phyloP scores from a whole-genome alignment of 1,284 basidiomycete species.

The Papiliotrema flavescens region DNA sequence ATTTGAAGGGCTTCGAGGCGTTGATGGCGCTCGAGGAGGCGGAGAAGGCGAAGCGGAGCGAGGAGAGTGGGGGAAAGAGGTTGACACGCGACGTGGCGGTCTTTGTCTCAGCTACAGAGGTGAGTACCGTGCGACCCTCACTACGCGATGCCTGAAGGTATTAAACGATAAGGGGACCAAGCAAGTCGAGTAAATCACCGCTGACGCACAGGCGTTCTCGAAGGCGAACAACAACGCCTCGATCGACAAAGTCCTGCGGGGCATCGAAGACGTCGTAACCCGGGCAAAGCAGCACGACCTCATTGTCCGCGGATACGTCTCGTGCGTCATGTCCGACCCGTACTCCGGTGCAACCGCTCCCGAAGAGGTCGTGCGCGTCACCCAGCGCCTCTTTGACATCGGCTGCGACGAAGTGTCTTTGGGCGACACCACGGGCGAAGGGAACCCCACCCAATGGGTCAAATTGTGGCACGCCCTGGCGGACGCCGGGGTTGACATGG shows the following conservation, averaged over 20 bases:
- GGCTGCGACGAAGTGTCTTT: slow-evolving; percentile 91
- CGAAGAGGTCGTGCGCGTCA: slow-evolving; percentile 63
- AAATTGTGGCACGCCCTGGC: slow-evolving; percentile 68
- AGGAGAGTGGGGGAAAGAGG: slow-evolving; percentile 11
- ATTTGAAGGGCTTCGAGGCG: slow-evolving; percentile 69
- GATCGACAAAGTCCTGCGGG: slow-evolving; percentile 66
- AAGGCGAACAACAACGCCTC: slow-evolving; percentile 81
- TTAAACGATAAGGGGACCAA: no score
- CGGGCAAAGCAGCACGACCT: slow-evolving; percentile 62
- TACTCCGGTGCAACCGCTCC: slow-evolving; percentile 72
- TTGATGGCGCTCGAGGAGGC: slow-evolving; percentile 54
- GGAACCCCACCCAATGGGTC: slow-evolving; percentile 66
- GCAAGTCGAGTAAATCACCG: not conserved
- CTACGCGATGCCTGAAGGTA: no score
- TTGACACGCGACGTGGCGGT: slow-evolving; percentile 79
- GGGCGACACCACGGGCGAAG: slow-evolving; percentile 88
- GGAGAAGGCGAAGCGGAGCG: slow-evolving; percentile 5
- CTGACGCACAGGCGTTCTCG: slow-evolving; percentile 58
- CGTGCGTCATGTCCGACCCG: slow-evolving; percentile 74
- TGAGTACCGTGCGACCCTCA: slow-evolving; percentile 9
- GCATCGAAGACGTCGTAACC: slow-evolving; percentile 62
- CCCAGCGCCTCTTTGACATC: slow-evolving; percentile 73
- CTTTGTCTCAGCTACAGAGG: slow-evolving; percentile 83
- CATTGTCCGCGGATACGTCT: slow-evolving; percentile 81
- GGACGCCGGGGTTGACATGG: slow-evolving; percentile 65